Evolutionary conservation across 202 grass and related monocot species (phyloP).

Genomic region (Miscanthus sacchariflorus): DNA sequence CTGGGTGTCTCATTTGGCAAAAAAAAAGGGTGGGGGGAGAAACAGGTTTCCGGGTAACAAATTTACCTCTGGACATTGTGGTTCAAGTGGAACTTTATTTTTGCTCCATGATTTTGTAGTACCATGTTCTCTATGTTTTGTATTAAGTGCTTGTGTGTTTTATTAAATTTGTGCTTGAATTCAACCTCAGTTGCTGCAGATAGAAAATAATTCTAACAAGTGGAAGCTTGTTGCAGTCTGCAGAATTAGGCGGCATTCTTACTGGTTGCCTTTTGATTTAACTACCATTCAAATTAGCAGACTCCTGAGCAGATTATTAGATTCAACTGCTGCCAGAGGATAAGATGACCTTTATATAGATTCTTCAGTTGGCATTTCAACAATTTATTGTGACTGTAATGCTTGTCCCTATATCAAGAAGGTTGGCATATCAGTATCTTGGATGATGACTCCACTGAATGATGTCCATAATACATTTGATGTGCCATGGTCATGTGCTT

Average conservation of each 20-base stretch:
- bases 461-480: conserved; percentile 39
- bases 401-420: conserved; percentile 55
- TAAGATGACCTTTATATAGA: conserved; percentile 44
- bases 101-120: conserved; percentile 11
- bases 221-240: conserved; percentile 68
- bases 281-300: conserved; percentile 61
- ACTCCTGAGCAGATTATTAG: conserved; percentile 57
- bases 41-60: too few relatives aligned
- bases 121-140: conserved; percentile 15
- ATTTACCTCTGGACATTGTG: too few relatives aligned
- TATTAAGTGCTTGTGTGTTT: conserved; percentile 22
- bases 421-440: conserved; percentile 48
- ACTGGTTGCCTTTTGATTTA: conserved; percentile 81
- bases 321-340: conserved; percentile 58
- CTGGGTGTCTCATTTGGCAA: too few relatives aligned
- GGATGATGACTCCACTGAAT: conserved; percentile 46
- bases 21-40: too few relatives aligned
- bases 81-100: background rate
- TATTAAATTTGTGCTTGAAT: conserved; percentile 43
- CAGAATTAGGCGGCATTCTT: conserved; percentile 76
- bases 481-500: conserved; percentile 48
- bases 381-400: conserved; percentile 51
- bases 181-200: conserved; percentile 65
- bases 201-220: conserved; percentile 66
- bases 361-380: conserved; percentile 52